A percentile compares a stretch with the other conserved stretches of the same genome.
Evolutionary conservation across 345 rosid genomes (phyloP).

Genomic region (Arabidopsis thaliana): TAIR10.1 NC_003076.8:6016001-6016500

Average conservation of each 20-base stretch:
- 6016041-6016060: constrained; percentile 64
- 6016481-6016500: constrained; percentile 86
- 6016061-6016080: constrained; percentile 71
- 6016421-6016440: constrained; percentile 81
- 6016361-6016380: constrained; percentile 89
- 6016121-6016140: constrained; percentile 71
- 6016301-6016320: constrained; percentile 73
- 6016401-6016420: constrained; percentile 47
- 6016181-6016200: constrained; percentile 73
- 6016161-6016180: constrained; percentile 79
- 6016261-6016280: neutral
- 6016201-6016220: constrained; percentile 63
- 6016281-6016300: constrained; percentile 55
- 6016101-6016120: constrained; percentile 62
- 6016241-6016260: constrained; percentile 1
- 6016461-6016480: constrained; percentile 83
- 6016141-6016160: constrained; percentile 78
- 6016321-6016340: constrained; percentile 74
- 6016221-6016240: neutral
- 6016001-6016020: constrained; percentile 68
- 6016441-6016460: constrained; percentile 71
- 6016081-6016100: constrained; percentile 58
- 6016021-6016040: constrained; percentile 65
- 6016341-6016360: constrained; percentile 60
- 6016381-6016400: constrained; percentile 72